These are phyloP conservation scores for Diaporthe citrichinensis DNA, from an alignment of 2,329 filamentous ascomycete genomes.

Conservation along the genomic window DNA sequence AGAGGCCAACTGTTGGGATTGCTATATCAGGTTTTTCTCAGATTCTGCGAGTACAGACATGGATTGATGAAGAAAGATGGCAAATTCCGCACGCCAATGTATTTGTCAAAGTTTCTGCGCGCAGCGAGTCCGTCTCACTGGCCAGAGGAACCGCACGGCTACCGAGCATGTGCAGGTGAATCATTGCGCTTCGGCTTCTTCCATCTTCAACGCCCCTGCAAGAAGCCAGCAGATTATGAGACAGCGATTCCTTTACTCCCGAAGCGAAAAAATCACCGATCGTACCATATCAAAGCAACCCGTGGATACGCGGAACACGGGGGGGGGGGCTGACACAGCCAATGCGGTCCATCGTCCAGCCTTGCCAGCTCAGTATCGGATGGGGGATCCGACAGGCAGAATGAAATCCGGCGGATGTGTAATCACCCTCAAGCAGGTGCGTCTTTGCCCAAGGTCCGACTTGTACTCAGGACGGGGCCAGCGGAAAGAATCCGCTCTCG, in stretches of 20 bases:
- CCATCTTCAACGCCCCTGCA: background rate
- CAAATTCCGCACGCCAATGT: background rate
- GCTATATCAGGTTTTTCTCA: background rate
- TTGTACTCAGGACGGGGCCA: too few species aligned
- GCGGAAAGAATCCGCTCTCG: background rate
- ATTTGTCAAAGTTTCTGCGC: too few species aligned
- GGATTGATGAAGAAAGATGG: background rate
- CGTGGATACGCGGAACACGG: background rate
- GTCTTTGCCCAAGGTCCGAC: background rate
- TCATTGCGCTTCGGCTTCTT: background rate
- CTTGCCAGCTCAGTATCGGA: background rate
- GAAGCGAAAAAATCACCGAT: background rate
- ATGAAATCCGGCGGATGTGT: background rate
- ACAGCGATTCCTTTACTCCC: background rate
- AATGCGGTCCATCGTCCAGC: background rate
- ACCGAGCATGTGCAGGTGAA: slow-evolving; percentile 1
- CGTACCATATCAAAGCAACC: background rate
- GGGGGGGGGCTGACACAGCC: background rate
- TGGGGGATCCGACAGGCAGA: background rate
- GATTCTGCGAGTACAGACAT: background rate
- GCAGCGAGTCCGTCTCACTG: background rate
- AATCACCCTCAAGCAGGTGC: background rate
- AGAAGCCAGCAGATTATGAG: background rate
- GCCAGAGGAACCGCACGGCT: background rate
- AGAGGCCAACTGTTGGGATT: background rate